phyloP scores from a whole-genome alignment of 1,139 yeast species.

The Starmera stellimalicola region DNA sequence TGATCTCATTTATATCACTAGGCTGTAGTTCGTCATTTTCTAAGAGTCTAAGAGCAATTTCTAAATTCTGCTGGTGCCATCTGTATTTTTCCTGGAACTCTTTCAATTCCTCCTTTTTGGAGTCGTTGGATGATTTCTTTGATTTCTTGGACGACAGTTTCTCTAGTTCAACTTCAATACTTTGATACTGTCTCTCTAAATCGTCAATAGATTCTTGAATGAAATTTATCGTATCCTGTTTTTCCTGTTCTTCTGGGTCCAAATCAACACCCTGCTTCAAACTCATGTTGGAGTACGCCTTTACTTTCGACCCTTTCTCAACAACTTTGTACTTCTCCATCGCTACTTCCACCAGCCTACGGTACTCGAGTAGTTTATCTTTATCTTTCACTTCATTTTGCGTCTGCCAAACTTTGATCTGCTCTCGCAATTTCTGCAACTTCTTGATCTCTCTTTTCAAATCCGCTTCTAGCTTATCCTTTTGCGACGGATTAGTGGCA shows the following conservation, averaged over 20 bases:
- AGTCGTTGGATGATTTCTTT: constrained; percentile 46
- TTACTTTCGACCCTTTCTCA: constrained; percentile 65
- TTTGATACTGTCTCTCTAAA: constrained; percentile 52
- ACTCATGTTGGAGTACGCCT: constrained; percentile 61
- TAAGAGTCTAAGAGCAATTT: constrained; percentile 48
- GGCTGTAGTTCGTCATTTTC: constrained; percentile 60
- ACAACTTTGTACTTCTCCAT: constrained; percentile 78
- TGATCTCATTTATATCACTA: constrained; percentile 48
- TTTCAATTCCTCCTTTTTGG: constrained; percentile 40
- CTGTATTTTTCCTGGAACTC: constrained; percentile 32
- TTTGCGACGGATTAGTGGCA: constrained; percentile 53
- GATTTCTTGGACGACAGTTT: constrained; percentile 36
- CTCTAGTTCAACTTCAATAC: constrained; percentile 52
- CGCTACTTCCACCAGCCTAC: constrained; percentile 63
- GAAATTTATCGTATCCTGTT: constrained; percentile 50
- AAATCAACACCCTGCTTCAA: constrained; percentile 44
- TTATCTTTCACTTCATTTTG: constrained; percentile 67
- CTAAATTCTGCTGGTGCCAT: constrained; percentile 60
- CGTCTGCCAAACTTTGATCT: constrained; percentile 70
- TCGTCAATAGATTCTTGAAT: constrained; percentile 54
- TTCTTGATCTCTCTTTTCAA: constrained; percentile 69
- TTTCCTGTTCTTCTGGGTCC: constrained; percentile 50
- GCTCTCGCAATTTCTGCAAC: constrained; percentile 65
- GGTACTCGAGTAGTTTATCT: constrained; percentile 46
- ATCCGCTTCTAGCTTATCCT: constrained; percentile 64